Evolutionary conservation across 139 green algal genomes (phyloP), one percentile per base, ranked within the genome.

Genomic region (Spirogloea muscicola): DNA sequence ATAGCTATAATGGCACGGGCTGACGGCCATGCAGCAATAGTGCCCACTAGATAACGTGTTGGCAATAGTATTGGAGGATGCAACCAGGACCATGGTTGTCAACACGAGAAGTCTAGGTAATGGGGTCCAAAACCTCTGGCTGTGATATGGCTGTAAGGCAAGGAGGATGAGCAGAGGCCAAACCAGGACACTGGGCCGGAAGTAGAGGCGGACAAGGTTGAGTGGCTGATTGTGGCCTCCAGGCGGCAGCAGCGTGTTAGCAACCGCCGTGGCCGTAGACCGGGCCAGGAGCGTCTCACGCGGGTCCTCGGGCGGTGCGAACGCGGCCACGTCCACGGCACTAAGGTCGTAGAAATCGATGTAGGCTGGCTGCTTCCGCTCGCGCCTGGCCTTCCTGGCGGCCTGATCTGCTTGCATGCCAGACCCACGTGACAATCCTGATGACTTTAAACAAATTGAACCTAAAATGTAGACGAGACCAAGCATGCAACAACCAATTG

Each of bases 301-400:
- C 33, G 27, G 3, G 41, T 82, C 72, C 2, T 21, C 18, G 0
- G 84, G 58, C 37, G 75, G 67, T 1, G 64, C 44, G 38, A 88
- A 80, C 3, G 48, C 27, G 33, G 33, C 72, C 13, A 48, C 44
- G 25, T 72, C 60, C 37, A 86, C 44, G 29, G 73, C 41, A 46
- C 87, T 72, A 36, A 88, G 79, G 44, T 82, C 81, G 27, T 84
- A 80, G 82, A 95, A 94, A 74, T 94, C 90, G 10, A 94, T 77
- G 3, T 57, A 70, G 9, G 38, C 38, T 44, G 1, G 27, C 65
- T 76, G 21, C 52, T 60, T 62, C 51, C 40, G 49, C 69, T 71
- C 63, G n/a, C 29, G 37, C 33, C 29, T 16, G 18, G 29, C 41
- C n/a, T 71, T 71, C 43, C 33, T 65, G 33, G 33, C 41, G 43